phyloP scores from a whole-genome alignment of 257 asterid species.

The Perilla frutescens region DNA sequence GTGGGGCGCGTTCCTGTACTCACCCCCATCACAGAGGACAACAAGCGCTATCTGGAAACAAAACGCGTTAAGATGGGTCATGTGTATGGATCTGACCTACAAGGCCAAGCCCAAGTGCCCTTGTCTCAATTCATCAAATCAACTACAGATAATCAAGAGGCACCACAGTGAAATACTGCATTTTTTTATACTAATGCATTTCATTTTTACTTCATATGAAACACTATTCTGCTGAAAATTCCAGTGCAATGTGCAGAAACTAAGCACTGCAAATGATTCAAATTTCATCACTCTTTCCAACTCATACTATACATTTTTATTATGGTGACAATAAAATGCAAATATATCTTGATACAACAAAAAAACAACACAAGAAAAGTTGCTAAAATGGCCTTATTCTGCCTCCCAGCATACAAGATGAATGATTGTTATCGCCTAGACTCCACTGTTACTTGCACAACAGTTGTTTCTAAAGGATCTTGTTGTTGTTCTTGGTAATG shows the following conservation, averaged over 20 bases:
- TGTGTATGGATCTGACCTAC: constrained; percentile 66
- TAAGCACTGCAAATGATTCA: background rate
- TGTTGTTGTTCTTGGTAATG: constrained; percentile 26
- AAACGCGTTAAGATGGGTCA: constrained; percentile 84
- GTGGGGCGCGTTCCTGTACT: constrained; percentile 78
- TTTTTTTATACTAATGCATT: background rate
- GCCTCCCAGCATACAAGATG: constrained; percentile 11
- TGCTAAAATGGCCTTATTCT: constrained; percentile 13
- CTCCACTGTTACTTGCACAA: constrained; percentile 12
- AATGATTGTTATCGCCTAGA: constrained; percentile 20
- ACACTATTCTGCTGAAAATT: background rate
- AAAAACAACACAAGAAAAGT: background rate
- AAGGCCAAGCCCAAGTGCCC: constrained; percentile 32
- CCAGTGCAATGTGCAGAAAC: background rate
- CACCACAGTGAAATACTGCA: constrained; percentile 22
- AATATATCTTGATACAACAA: background rate
- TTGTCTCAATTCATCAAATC: constrained; percentile 43
- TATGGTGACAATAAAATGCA: background rate
- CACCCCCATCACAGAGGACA: constrained; percentile 83
- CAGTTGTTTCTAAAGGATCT: constrained; percentile 20
- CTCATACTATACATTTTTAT: background rate
- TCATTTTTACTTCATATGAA: background rate
- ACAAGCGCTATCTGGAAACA: constrained; percentile 74
- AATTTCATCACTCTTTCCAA: background rate
- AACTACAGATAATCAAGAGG: constrained; percentile 39